Evolutionary conservation across 2,329 filamentous ascomycete genomes (phyloP), one percentile per base, ranked within the genome.

Genomic region (Neoscytalidium dimidiatum): DNA sequence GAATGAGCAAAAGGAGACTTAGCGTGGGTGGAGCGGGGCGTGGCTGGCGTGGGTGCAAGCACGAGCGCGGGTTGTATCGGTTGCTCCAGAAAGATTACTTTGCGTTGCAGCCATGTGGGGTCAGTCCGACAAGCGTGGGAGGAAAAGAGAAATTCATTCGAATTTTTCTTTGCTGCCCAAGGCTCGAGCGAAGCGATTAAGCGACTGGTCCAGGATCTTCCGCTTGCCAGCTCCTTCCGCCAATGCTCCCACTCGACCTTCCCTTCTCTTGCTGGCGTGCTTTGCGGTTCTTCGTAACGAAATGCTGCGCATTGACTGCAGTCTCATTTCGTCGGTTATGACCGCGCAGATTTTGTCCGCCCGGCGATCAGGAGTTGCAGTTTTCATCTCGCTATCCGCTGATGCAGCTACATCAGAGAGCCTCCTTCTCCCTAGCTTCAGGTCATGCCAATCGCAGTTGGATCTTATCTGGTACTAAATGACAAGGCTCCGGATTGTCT

Each of bases 131-230:
- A 23, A 31, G 53, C 53, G 53, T 29, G 33, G 38, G 38, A 31
- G 28, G n/a, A 23, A 23, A 31, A 13, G 23, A 46, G 46, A 60
- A 60, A 43, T 46, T 41, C 29, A 60, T 31, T 60, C 41, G 52
- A 28, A 6, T 46, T 60, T 57, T 46, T 26, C 23, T 46, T 60
- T 17, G 56, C 56, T 46, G 56, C 38, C 56, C 56, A 41, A 60
- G 43, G 56, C 56, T 60, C 56, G 56, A 60, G 56, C 56, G 56
- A 60, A 33, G 41, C 49, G 28, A 33, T n/a, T 28, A 26, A 33
- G 28, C 26, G n/a, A 14, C 41, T 46, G 38, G 8, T 28, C 17
- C 21, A 31, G 53, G 53, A 44, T 38, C 53, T 58, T 58, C 53
- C 53, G 21, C 35, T 41, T 58, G n/a, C 14, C 53, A 29, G 35